Conservation (phyloP, 768 basidiomycete species). For the Suillus tomentosus region DNA sequence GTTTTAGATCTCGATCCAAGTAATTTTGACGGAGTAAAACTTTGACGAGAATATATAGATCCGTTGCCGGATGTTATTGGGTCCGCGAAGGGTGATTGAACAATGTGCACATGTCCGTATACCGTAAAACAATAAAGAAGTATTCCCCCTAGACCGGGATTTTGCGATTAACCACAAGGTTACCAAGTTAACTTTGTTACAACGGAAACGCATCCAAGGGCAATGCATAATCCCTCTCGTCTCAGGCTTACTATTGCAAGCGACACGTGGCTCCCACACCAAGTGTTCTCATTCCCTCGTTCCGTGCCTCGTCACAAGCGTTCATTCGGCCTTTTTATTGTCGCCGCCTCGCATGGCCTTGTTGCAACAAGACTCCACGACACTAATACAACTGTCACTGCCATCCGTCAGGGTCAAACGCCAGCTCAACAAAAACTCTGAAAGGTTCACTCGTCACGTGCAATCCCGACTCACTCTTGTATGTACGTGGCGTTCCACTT, state of each 20-base stretch:
- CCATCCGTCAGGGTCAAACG: not conserved
- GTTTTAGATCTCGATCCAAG: slow-evolving; percentile 21
- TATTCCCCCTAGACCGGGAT: slow-evolving; percentile 18
- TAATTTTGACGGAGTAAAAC: slow-evolving; percentile 29
- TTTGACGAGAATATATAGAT: slow-evolving; percentile 34
- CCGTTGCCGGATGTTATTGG: slow-evolving; percentile 23
- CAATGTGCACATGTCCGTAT: slow-evolving; percentile 4
- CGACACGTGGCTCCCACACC: slow-evolving; percentile 24
- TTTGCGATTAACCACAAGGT: slow-evolving; percentile 14
- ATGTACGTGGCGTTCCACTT: too few relatives aligned
- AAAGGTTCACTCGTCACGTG: not conserved
- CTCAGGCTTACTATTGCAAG: slow-evolving; percentile 27
- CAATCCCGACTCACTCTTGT: too few relatives aligned
- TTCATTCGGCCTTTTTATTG: slow-evolving; percentile 4
- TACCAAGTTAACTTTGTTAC: too few relatives aligned
- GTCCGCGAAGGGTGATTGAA: slow-evolving; percentile 10
- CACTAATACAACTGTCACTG: not conserved
- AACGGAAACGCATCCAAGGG: too few relatives aligned
- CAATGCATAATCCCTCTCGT: not conserved
- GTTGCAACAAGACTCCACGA: slow-evolving; percentile 5
- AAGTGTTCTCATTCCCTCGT: not conserved
- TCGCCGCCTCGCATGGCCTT: not conserved
- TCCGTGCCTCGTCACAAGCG: slow-evolving; percentile 2
- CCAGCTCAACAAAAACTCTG: not conserved
- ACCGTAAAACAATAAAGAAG: slow-evolving; percentile 21